Evolutionary conservation across 495 filamentous ascomycete species (phyloP).

Genomic region (Lepidopterella palustris): DNA sequence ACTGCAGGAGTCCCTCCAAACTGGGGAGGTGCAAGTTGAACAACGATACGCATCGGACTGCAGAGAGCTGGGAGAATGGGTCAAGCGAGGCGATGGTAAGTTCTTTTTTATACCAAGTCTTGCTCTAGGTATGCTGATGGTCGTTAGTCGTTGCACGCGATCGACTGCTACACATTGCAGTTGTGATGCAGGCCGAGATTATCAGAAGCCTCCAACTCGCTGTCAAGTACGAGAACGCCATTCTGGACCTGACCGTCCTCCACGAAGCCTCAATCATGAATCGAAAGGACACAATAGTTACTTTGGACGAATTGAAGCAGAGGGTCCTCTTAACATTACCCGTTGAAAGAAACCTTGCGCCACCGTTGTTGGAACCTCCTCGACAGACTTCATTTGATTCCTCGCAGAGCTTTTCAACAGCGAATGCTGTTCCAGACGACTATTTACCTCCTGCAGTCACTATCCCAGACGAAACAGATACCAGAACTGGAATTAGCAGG

Average conservation of each 20-base stretch:
- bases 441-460: constrained; percentile 20
- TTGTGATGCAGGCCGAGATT: constrained; percentile 41
- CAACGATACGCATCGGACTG: constrained; percentile 13
- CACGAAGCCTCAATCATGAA: constrained; percentile 36
- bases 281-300: constrained; percentile 28
- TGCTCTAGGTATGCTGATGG: constrained; percentile 11
- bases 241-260: constrained; percentile 38
- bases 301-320: constrained; percentile 37
- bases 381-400: constrained; percentile 9
- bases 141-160: constrained; percentile 27
- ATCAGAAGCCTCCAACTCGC: constrained; percentile 41
- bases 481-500: constrained; percentile 17
- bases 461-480: constrained; percentile 6
- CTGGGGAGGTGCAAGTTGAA: constrained; percentile 18
- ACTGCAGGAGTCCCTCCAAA: constrained; percentile 23
- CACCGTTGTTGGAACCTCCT: not conserved
- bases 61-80: constrained; percentile 18
- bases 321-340: constrained; percentile 29
- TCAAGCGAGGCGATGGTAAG: constrained; percentile 39
- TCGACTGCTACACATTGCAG: constrained; percentile 43
- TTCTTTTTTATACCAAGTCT: not conserved
- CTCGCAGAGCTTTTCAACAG: constrained; percentile 7
- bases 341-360: constrained; percentile 9
- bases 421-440: constrained; percentile 4
- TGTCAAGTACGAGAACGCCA: constrained; percentile 32